Base-by-base conservation (phyloP, 2,329 filamentous ascomycete species). In the Xylaria sp. region DNA sequence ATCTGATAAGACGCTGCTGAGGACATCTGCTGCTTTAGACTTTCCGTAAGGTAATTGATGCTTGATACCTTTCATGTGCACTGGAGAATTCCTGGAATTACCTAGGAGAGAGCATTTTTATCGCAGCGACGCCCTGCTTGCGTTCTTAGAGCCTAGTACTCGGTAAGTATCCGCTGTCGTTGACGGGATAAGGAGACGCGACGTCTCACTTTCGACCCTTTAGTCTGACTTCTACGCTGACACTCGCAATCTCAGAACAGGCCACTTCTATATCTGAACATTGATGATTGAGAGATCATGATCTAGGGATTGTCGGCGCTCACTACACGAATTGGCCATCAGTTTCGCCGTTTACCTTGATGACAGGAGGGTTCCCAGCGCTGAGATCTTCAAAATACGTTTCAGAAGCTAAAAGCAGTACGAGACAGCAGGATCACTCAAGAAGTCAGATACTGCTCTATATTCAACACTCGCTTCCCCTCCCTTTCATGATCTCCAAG, bases 341-440 rank as follows among this genome's bases (percentile, higher is more conserved):
- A 13, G 37, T 34, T 51, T 13, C 9, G 56, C 18, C 20, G 34
- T 46, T 56, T n/a, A 28, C 44, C n/a, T 46, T 15, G 12, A 44
- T 55, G 58, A 63, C 46, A 69, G 55, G 46, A 63, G 39, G 20
- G 65, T 58, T 54, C 5, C 23, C 2, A 37, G 44, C 52, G 10
- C 41, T 15, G 23, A 48, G 37, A 20, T n/a, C 37, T 62, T 55
- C 32, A 48, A 58, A 64, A 48, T 55, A 66, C 69, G 37, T 69
- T 60, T 63, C 54, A 59, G 23, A 20, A n/a, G 20, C 50, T 32
- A 7, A 20, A 44, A 25, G 48, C 23, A 25, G 7, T 25, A 25
- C n/a, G 28, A 3, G 20, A 10, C 23, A 37, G 56, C 50, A 37
- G 41, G 18, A 32, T 41, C 41, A 12, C 41, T 34, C 51, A 2